Evolutionary conservation across 2,329 filamentous ascomycete species (phyloP).

Genomic region (Dothiorella sarmentorum): DNA sequence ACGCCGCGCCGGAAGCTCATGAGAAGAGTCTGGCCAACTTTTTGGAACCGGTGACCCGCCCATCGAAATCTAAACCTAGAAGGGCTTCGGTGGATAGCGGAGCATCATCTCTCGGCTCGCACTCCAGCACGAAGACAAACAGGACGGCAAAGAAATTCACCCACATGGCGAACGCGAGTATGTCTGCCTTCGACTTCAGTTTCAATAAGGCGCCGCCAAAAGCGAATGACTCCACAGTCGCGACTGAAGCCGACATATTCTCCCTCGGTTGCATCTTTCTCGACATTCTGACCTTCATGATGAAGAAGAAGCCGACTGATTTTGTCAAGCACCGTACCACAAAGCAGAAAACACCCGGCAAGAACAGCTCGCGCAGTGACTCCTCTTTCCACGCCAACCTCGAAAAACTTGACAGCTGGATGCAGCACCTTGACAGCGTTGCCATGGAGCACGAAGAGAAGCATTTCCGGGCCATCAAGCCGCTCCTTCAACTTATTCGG

Average conservation of each 20-base stretch:
- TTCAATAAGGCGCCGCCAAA: constrained; percentile 29
- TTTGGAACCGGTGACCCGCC: constrained; percentile 22
- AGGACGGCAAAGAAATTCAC: constrained; percentile 20
- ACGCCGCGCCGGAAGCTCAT: constrained; percentile 63
- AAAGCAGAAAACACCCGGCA: constrained; percentile 54
- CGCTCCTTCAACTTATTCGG: constrained; percentile 40
- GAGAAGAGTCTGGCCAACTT: constrained; percentile 26
- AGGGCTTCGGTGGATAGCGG: constrained; percentile 35
- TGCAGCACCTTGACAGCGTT: constrained; percentile 59
- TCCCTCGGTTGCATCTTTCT: constrained; percentile 70
- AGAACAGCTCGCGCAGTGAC: constrained; percentile 61
- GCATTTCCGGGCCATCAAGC: constrained; percentile 40
- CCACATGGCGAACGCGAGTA: background rate
- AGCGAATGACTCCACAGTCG: constrained; percentile 28
- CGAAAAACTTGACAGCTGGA: constrained; percentile 67
- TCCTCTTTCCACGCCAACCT: constrained; percentile 71
- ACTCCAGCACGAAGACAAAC: constrained; percentile 31
- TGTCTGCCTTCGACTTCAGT: constrained; percentile 37
- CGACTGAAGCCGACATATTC: constrained; percentile 61
- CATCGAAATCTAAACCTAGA: constrained; percentile 17
- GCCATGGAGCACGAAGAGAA: constrained; percentile 41
- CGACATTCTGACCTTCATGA: constrained; percentile 65
- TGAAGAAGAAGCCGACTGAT: constrained; percentile 64
- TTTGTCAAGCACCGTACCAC: constrained; percentile 65
- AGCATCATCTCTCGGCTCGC: constrained; percentile 33